Evolutionary conservation across 2,329 filamentous ascomycete species (phyloP), one percentile per base, ranked within the genome.

Genomic region (Helicocarpus griseus): DNA sequence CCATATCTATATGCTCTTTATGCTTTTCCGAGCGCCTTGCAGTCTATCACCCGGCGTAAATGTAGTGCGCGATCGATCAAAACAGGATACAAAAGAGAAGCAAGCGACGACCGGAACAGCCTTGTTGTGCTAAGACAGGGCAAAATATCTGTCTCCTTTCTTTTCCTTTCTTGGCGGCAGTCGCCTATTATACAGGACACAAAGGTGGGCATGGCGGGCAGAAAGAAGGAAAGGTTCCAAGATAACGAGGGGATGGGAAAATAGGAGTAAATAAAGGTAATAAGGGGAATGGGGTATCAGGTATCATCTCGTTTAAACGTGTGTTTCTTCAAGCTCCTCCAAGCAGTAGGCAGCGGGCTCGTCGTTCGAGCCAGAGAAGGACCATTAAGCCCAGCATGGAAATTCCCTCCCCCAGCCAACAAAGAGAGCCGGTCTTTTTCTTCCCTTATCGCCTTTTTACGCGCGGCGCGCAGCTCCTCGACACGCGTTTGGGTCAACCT

Each of bases 401-500:
- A 28, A 33, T 56, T 40, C 19, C 49, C 50, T 36, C 45, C 51
- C 38, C 54, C 39, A 35, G 56, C 43, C 49, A 69, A 62, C 26
- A 65, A 57, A 21, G 69, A 72, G 24, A 66, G 62, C 19, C 69
- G 63, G 52, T 68, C 54, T 56, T 69, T 70, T 43, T 71, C 69
- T 55, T 71, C 63, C 38, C 69, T 63, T 35, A 72, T 66, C 3
- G 69, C 67, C 5, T 77, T 74, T 46, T 84, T 78, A 47, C 87
- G 78, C 62, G 89, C 83, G 44, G 80, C 76, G 45, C 91, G 76
- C 55, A 86, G 79, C 58, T 83, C 79, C 58, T 96, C 89, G 53
- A 96, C 87, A 4, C 82, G 80, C 14, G 85, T 84, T 65, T 95
- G 89, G 61, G 83, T 89, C 17, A 96, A 74, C 61, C 89, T 85